Conservation (phyloP, 305 asterid species). For the Ilex paraguariensis region DNA sequence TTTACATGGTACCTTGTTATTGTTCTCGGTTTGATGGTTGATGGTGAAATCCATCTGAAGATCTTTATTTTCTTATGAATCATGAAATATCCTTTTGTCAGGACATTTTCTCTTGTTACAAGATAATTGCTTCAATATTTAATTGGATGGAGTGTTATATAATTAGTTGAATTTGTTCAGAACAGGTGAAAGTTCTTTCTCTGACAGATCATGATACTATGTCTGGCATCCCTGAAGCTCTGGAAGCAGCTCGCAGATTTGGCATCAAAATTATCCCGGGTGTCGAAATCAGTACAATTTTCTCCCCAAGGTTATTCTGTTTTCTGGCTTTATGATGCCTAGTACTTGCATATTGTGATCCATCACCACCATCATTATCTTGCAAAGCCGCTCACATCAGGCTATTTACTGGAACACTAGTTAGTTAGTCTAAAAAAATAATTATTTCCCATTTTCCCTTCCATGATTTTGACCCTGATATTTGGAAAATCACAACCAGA, state of each 20-base stretch:
- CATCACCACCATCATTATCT: background rate
- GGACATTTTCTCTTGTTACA: no score
- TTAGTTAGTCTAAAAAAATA: no score
- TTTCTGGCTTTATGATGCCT: constrained; percentile 1
- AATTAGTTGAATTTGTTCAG: constrained; percentile 19
- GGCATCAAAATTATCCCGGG: constrained; percentile 96
- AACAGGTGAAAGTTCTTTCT: constrained; percentile 96
- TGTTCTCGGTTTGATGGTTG: no score
- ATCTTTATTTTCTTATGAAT: no score
- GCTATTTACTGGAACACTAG: no score
- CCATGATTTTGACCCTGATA: background rate
- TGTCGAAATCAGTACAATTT: constrained; percentile 90
- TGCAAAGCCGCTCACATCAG: no score
- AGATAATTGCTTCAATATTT: no score
- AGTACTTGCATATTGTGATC: background rate
- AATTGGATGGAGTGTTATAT: background rate
- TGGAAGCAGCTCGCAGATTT: constrained; percentile 77
- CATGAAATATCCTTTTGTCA: no score
- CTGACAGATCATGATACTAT: constrained; percentile 96
- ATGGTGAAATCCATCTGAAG: no score
- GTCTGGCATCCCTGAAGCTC: constrained; percentile 90
- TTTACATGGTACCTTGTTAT: no score
- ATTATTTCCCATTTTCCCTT: no score
- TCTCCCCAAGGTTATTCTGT: constrained; percentile 58
- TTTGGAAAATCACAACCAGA: constrained; percentile 34